A percentile compares a stretch with the other conserved stretches of the same genome.
Conservation (phyloP, 2,329 filamentous ascomycete genomes). For the Exophiala alcalophila region DNA sequence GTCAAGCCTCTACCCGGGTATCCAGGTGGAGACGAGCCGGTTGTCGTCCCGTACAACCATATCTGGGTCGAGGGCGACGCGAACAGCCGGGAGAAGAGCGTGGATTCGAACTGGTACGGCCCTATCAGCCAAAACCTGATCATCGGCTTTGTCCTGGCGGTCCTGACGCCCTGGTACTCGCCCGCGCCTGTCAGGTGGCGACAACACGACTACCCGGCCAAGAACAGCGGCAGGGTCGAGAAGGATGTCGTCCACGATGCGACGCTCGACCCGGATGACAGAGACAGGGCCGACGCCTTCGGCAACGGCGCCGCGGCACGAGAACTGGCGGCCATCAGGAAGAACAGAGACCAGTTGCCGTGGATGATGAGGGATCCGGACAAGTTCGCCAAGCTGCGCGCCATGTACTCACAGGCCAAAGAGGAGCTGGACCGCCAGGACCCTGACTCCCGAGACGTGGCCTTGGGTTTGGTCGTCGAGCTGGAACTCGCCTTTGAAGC, state of each 20-base stretch:
- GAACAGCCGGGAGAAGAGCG: slow-evolving; percentile 60
- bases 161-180: slow-evolving; percentile 61
- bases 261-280: slow-evolving; percentile 22
- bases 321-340: slow-evolving; percentile 17
- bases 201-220: slow-evolving; percentile 39
- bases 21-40: slow-evolving; percentile 44
- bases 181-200: slow-evolving; percentile 49
- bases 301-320: slow-evolving; percentile 13
- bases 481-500: slow-evolving; percentile 19
- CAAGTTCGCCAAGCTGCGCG: slow-evolving; percentile 10
- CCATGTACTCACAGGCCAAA: slow-evolving; percentile 17
- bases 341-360: slow-evolving; percentile 10
- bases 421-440: slow-evolving; percentile 17
- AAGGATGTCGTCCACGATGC: slow-evolving; percentile 26
- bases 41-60: slow-evolving; percentile 75
- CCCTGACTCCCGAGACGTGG: slow-evolving; percentile 19
- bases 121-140: slow-evolving; percentile 74
- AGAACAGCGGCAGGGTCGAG: slow-evolving; percentile 28
- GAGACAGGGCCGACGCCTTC: slow-evolving; percentile 11
- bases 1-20: slow-evolving; percentile 65
- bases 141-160: slow-evolving; percentile 68
- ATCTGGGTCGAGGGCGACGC: slow-evolving; percentile 96
- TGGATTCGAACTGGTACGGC: slow-evolving; percentile 89
- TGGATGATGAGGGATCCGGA: slow-evolving; percentile 12
- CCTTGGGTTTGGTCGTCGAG: slow-evolving; percentile 20